Base-by-base conservation (phyloP, 1,284 basidiomycete genomes). In the Pseudozyma tsukubaensis region DNA sequence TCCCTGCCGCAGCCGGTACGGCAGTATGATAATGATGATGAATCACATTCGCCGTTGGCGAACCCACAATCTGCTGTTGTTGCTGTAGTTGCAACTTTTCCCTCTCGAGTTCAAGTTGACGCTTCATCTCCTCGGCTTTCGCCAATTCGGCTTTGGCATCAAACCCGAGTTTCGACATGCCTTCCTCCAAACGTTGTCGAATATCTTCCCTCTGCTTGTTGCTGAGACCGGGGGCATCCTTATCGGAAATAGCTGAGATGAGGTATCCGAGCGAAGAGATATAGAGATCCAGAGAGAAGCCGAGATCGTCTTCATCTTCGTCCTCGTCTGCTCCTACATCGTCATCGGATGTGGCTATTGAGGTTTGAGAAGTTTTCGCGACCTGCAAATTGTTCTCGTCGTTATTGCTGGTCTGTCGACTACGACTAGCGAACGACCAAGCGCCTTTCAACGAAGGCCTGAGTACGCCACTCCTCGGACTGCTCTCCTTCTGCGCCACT, bases 251-350 rank as follows among this genome's bases (percentile, higher is more conserved):
- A 4, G 77, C 77, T 0, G 74, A 68, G 50, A 78, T 71, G 16
- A 78, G 68, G 50, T 78, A 78, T 16, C 70, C 64, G 14, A 78
- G 44, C 4, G 74, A 74, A 1, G 74, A 76, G 32, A 78, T 70
- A 62, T 78, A 78, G 3, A 78, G 67, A 34, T 76, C 74, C 12
- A 76, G 56, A 12, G 77, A 78, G 35, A 76, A 78, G 18, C 69
- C 66, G 13, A 70, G 49, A 50, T 72, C 69, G 24, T 69, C 73
- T 2, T 77, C 65, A 9, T 55, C 66, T 6, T 67, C 61, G 9
- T 54, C 52, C 0, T 59, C 44, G 2, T 51, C n/a, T 21, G 59
- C 64, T 5, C 45, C 59, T 2, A 53, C 58, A 19, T 43, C 42
- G 42, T 43, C 9, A 3, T 14, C 42, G 42, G 12, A 29, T 29